Evolutionary conservation across 371 early-diverging fungal species (phyloP).

Genomic region (Amoeboradix gromovi): DNA sequence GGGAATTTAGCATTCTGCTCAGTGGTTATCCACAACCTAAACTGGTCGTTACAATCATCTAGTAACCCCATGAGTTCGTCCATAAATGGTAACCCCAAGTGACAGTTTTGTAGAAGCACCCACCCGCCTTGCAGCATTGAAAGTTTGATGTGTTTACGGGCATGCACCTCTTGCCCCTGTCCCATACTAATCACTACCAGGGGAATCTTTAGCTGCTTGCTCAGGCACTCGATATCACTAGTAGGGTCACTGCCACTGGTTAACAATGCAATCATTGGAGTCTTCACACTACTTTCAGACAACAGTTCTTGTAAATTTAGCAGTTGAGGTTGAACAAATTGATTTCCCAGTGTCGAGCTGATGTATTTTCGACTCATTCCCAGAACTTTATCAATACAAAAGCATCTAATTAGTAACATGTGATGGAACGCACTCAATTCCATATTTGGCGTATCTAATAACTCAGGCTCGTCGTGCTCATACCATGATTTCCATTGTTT

Average conservation of each 20-base stretch:
- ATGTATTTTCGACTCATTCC: conserved; percentile 28
- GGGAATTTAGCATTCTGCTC: conserved; percentile 25
- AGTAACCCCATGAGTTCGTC: conserved; percentile 20
- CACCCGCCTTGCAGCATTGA: conserved; percentile 27
- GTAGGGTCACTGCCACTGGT: conserved; percentile 27
- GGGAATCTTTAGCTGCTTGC: conserved; percentile 24
- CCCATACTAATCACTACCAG: conserved; percentile 33
- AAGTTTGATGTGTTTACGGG: conserved; percentile 19
- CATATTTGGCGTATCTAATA: conserved; percentile 19
- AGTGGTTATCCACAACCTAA: conserved; percentile 28
- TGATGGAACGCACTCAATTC: conserved; percentile 20
- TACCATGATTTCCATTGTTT: conserved; percentile 28
- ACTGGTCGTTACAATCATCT: conserved; percentile 22
- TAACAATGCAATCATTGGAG: conserved; percentile 28
- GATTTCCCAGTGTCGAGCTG: conserved; percentile 13
- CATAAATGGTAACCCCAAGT: conserved; percentile 28
- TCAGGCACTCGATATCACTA: conserved; percentile 23
- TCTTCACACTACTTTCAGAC: conserved; percentile 20
- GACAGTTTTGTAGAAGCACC: conserved; percentile 29
- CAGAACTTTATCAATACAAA: conserved; percentile 21
- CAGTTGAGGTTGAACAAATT: conserved; percentile 25
- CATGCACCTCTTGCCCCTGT: conserved; percentile 30
- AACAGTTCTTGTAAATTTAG: conserved; percentile 23
- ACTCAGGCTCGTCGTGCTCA: conserved; percentile 27
- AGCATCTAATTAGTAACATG: conserved; percentile 20